Percentiles rank a stretch among this genome's conserved stretches.
phyloP scores from a whole-genome alignment of 2,329 filamentous ascomycete species.

The Beauveria medogensis region DNA sequence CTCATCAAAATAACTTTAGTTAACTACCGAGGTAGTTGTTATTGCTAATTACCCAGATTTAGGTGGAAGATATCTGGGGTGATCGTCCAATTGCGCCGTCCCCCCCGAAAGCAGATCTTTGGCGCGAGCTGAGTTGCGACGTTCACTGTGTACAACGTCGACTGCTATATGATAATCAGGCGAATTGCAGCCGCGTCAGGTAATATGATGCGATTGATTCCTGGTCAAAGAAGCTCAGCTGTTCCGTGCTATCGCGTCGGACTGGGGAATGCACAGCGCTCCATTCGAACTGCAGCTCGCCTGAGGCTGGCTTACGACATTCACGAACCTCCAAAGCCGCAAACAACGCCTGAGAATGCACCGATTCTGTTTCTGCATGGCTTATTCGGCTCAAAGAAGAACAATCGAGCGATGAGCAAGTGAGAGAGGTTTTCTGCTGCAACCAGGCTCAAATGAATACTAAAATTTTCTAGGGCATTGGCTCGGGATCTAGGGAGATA shows the following conservation, averaged over 20 bases:
- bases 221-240: neutral
- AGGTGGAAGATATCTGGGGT: too few species aligned
- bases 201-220: neutral
- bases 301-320: conserved; percentile 54
- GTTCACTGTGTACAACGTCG: neutral
- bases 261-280: neutral
- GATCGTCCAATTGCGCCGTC: too few species aligned
- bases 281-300: neutral
- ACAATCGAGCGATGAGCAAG: conserved; percentile 93
- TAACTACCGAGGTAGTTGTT: too few species aligned
- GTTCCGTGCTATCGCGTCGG: neutral
- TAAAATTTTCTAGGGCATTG: conserved; percentile 49
- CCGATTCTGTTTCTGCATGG: conserved; percentile 89
- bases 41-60: too few species aligned
- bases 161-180: neutral
- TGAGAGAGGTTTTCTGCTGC: conserved; percentile 36
- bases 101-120: neutral
- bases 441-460: conserved; percentile 11
- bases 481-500: conserved; percentile 72
- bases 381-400: conserved; percentile 90
- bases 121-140: neutral
- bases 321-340: conserved; percentile 46
- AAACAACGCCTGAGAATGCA: conserved; percentile 31
- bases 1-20: neutral
- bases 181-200: neutral